phyloP scores from a whole-genome alignment of 139 green algal species.

The Raphidocelis subcapitata region DNA sequence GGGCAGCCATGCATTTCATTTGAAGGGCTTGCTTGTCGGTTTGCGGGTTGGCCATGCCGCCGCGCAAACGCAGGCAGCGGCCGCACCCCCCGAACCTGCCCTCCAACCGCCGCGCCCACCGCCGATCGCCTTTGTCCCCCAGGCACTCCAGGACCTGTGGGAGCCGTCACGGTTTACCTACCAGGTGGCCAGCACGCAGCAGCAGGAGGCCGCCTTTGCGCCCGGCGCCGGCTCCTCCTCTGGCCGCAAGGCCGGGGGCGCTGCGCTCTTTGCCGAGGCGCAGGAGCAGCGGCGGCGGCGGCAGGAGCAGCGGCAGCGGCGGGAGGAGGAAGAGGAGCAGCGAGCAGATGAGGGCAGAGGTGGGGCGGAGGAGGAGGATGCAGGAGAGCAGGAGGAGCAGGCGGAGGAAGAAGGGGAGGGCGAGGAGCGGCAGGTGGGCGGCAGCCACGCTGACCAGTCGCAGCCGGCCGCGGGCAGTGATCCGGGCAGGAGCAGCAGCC shows the following conservation, averaged over 20 bases:
- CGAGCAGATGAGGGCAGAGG: not conserved
- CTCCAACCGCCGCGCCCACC: too few species aligned
- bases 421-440: not conserved
- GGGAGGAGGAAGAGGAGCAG: not conserved
- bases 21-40: too few species aligned
- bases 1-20: too few species aligned
- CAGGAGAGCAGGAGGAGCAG: slow-evolving; percentile 11
- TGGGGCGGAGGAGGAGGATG: slow-evolving; percentile 8
- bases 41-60: too few species aligned
- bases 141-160: slow-evolving; percentile 59
- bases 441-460: not conserved
- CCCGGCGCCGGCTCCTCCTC: not conserved
- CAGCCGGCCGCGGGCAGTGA: not conserved
- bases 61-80: too few species aligned
- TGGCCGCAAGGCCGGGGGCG: not conserved
- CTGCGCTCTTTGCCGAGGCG: not conserved
- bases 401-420: not conserved
- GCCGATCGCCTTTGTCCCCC: not conserved
- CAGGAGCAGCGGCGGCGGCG: not conserved
- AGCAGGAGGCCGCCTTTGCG: slow-evolving; percentile 11
- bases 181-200: slow-evolving; percentile 4
- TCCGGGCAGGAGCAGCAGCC: not conserved
- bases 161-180: slow-evolving; percentile 69
- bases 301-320: slow-evolving; percentile 11
- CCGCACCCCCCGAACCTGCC: too few species aligned